phyloP scores from a whole-genome alignment of 2,329 filamentous ascomycete species.

The Eurotiales sp. region DNA sequence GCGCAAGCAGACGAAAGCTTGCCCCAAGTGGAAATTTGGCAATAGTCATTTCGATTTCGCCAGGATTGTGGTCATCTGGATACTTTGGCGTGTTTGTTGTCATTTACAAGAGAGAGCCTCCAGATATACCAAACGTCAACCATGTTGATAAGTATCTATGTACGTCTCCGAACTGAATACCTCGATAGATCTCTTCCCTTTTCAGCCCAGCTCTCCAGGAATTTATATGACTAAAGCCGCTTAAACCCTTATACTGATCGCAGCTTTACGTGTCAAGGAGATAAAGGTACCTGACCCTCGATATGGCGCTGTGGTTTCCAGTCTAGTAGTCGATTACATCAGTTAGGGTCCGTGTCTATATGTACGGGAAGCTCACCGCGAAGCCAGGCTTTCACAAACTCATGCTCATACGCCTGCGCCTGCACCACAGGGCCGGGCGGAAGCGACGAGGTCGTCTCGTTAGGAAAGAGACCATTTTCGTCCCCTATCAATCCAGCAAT shows the following conservation, averaged over 20 bases:
- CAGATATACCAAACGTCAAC: too few relatives aligned
- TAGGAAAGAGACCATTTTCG: constrained; percentile 49
- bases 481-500: constrained; percentile 33
- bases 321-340: not conserved
- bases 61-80: too few relatives aligned
- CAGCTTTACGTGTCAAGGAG: not conserved
- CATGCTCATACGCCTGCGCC: constrained; percentile 43
- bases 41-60: too few relatives aligned
- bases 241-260: not conserved
- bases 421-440: constrained; percentile 47
- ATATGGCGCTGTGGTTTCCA: not conserved
- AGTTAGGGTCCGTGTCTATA: not conserved
- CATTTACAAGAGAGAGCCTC: too few relatives aligned
- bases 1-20: too few relatives aligned
- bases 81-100: too few relatives aligned
- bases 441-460: constrained; percentile 47
- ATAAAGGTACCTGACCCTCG: not conserved
- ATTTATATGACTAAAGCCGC: not conserved
- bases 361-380: constrained; percentile 24
- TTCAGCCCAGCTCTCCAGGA: too few relatives aligned
- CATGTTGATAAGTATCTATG: too few relatives aligned
- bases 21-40: too few relatives aligned
- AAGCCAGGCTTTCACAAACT: constrained; percentile 51
- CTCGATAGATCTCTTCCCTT: too few relatives aligned
- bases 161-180: too few relatives aligned